These are phyloP conservation scores for Leccinellum rugosiceps DNA, from an alignment of 768 basidiomycete species.

Conservation along the genomic window DNA sequence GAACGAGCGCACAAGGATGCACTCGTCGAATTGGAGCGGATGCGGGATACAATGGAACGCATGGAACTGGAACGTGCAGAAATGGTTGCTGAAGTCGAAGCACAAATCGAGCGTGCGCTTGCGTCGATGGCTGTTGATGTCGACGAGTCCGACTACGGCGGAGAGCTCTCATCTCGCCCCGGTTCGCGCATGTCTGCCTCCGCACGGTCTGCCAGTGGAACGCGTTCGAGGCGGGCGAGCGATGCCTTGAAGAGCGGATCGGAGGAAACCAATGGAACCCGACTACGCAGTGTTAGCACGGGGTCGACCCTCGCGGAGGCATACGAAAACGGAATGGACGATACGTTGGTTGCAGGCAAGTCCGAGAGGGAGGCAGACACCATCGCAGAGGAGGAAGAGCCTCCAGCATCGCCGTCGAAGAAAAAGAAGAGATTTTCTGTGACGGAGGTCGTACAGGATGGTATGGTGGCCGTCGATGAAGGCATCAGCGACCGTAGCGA, in stretches of 20 bases:
- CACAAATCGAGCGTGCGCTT: slow-evolving; percentile 84
- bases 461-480: slow-evolving; percentile 84
- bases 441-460: slow-evolving; percentile 65
- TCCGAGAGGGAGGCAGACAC: slow-evolving; percentile 48
- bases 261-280: slow-evolving; percentile 27
- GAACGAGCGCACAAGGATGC: slow-evolving; percentile 81
- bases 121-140: slow-evolving; percentile 82
- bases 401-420: slow-evolving; percentile 37
- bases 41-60: slow-evolving; percentile 81
- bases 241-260: slow-evolving; percentile 48
- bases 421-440: slow-evolving; percentile 80
- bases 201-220: slow-evolving; percentile 42
- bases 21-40: slow-evolving; percentile 72
- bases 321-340: slow-evolving; percentile 46
- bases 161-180: slow-evolving; percentile 56
- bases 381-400: slow-evolving; percentile 57
- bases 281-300: slow-evolving; percentile 69
- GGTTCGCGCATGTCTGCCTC: slow-evolving; percentile 60
- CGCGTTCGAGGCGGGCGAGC: slow-evolving; percentile 58
- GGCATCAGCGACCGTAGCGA: slow-evolving; percentile 83
- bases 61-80: slow-evolving; percentile 86
- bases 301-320: slow-evolving; percentile 79
- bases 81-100: slow-evolving; percentile 92
- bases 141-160: slow-evolving; percentile 66
- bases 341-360: slow-evolving; percentile 34